Evolutionary conservation across 257 asterid genomes (phyloP), one percentile per base, ranked within the genome.

Genomic region (Nicotiana undulata): DNA sequence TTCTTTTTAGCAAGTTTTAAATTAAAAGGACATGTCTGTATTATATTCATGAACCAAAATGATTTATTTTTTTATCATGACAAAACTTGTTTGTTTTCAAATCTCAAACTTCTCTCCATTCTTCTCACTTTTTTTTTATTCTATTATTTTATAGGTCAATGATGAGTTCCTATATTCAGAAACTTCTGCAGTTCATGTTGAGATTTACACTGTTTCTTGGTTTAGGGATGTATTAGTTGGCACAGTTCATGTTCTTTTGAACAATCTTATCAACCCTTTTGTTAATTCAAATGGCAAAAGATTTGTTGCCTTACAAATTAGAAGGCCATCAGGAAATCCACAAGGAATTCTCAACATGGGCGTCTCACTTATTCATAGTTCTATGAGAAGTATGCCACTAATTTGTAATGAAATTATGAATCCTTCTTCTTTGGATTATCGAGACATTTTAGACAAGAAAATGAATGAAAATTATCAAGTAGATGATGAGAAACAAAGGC

Each of bases 341-440:
- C 97, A 90, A 82, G 97, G 97, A 76, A 90, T 93, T 56, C 72
- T 93, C 22, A 91, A 90, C 81, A 81, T 91, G 90, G 93, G 95
- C 3, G 95, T 93, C 3, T 56, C 91, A 16, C 84, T 93, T 3
- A 26, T 91, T 46, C 92, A 90, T 59, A 87, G 85, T 68, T 87
- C 90, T 0, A 88, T 89, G 90, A 82, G 65, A 49, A 90, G 93
- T 75, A 90, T 87, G 93, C 97, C 97, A 2, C 74, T 70, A 20
- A 4, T 90, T 0, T 82, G 81, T 37, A 64, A 80, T 5, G 84
- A 75, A 64, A 59, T 88, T 49, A 84, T 82, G 15, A 86, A 81
- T 0, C 40, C 60, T 3, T 26, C 90, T 7, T 68, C 89, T 0
- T 84, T 81, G 58, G 91, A 89, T n/a, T 63, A 67, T 63, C 77